Evolutionary conservation across 169 alveolate genomes (phyloP).

Genomic region (Eimeria praecox): DNA sequence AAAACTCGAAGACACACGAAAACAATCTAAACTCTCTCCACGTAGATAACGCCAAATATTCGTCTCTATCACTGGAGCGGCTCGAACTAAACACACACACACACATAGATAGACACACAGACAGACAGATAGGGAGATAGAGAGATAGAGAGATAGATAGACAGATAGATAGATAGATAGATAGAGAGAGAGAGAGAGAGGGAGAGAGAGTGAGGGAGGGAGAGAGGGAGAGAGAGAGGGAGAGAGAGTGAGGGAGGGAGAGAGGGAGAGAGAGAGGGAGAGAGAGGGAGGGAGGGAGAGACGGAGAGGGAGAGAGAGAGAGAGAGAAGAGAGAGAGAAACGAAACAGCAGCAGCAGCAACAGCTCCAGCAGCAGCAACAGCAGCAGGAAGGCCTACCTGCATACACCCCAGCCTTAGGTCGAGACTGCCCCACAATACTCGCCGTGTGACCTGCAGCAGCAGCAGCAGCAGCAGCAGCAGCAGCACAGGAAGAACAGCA

Average conservation of each 20-base stretch:
- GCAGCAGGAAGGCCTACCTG: constrained; percentile 16
- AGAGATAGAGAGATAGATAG: too few relatives aligned
- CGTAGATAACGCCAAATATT: constrained; percentile 16
- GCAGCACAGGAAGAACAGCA: background rate
- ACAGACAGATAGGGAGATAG: too few relatives aligned
- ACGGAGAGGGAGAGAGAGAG: too few relatives aligned
- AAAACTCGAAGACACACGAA: background rate
- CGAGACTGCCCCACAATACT: constrained; percentile 47
- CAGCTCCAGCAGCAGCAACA: too few relatives aligned
- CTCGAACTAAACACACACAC: constrained; percentile 52
- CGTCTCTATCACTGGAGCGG: constrained; percentile 40
- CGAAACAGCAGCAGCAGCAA: background rate
- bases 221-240: too few relatives aligned
- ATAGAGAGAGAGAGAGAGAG: too few relatives aligned
- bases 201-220: too few relatives aligned
- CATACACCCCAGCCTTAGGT: constrained; percentile 71
- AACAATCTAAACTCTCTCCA: constrained; percentile 11
- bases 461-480: background rate
- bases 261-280: too few relatives aligned
- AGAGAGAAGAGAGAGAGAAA: background rate
- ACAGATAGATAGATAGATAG: too few relatives aligned
- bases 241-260: too few relatives aligned
- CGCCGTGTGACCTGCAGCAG: constrained; percentile 50
- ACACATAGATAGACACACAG: too few relatives aligned
- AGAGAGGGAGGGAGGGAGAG: too few relatives aligned